A percentile compares a stretch with the other conserved stretches of the same genome.
Conservation (phyloP, 2,329 filamentous ascomycete species). For the Pseudogymnoascus sp. region DNA sequence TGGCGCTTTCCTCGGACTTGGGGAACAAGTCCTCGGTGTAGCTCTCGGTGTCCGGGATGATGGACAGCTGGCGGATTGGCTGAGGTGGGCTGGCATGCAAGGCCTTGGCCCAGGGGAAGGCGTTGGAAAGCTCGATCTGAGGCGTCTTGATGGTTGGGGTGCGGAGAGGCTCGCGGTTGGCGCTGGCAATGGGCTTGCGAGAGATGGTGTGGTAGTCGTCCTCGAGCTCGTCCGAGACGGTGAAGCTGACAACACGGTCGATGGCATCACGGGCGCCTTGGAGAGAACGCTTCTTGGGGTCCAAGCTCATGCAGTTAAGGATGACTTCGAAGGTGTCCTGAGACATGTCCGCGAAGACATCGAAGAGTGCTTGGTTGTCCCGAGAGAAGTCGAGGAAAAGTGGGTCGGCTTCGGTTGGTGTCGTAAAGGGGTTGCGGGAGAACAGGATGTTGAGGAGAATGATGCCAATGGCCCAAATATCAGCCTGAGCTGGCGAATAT, state of each 20-base stretch:
- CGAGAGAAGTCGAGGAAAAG: constrained; percentile 88
- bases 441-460: constrained; percentile 95
- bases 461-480: constrained; percentile 96
- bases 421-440: constrained; percentile 91
- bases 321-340: constrained; percentile 96
- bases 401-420: constrained; percentile 81
- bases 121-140: constrained; percentile 61
- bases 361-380: constrained; percentile 92
- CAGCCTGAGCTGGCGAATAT: constrained; percentile 87
- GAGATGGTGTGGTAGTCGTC: constrained; percentile 83
- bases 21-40: constrained; percentile 83
- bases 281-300: constrained; percentile 82
- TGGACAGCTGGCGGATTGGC: constrained; percentile 73
- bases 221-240: constrained; percentile 80
- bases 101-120: constrained; percentile 93
- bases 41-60: constrained; percentile 70
- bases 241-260: constrained; percentile 77
- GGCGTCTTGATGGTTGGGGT: constrained; percentile 93
- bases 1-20: constrained; percentile 58
- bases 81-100: constrained; percentile 68
- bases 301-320: constrained; percentile 80
- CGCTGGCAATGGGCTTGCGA: constrained; percentile 67
- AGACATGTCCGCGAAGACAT: constrained; percentile 97
- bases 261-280: constrained; percentile 71
- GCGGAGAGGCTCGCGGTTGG: constrained; percentile 89